A percentile compares a stretch with the other conserved stretches of the same genome.
Conservation (phyloP, 163 green algal genomes). For the Scenedesmus sp. region DNA sequence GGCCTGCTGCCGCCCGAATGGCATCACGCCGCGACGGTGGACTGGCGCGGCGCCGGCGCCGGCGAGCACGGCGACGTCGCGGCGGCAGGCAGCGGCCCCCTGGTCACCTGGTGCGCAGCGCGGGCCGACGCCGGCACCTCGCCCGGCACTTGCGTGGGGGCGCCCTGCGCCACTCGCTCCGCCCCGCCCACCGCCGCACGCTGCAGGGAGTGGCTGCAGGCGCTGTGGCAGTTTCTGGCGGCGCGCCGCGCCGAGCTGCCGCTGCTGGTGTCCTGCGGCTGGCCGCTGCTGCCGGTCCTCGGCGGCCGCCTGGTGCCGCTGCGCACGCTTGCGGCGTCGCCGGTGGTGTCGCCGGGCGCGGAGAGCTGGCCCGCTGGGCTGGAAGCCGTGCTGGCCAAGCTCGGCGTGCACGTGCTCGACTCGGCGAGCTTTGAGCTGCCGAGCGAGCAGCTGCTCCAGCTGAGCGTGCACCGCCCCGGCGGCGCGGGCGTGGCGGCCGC, state of each 20-base stretch:
- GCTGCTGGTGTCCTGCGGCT: slow-evolving; percentile 41
- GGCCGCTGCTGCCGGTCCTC: slow-evolving; percentile 60
- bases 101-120: slow-evolving; percentile 13
- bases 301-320: slow-evolving; percentile 44
- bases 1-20: slow-evolving; percentile 51
- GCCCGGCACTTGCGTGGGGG: too few relatives aligned
- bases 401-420: slow-evolving; percentile 52
- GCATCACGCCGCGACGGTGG: slow-evolving; percentile 5
- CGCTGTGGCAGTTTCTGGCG: slow-evolving; percentile 60
- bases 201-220: slow-evolving; percentile 55
- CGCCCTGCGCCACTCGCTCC: too few relatives aligned
- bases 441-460: slow-evolving; percentile 36
- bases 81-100: not conserved
- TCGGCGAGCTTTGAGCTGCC: slow-evolving; percentile 50
- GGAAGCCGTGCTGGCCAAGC: slow-evolving; percentile 23
- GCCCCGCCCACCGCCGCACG: too few relatives aligned
- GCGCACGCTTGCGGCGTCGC: not conserved
- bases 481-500: slow-evolving; percentile 53
- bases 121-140: too few relatives aligned
- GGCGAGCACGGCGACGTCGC: not conserved
- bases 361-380: slow-evolving; percentile 36
- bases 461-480: slow-evolving; percentile 44
- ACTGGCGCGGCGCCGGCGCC: slow-evolving; percentile 12
- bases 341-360: slow-evolving; percentile 6
- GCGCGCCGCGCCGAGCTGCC: not conserved